Conservation (phyloP, 2,329 filamentous ascomycete species). For the Paraconiothyrium sp. region DNA sequence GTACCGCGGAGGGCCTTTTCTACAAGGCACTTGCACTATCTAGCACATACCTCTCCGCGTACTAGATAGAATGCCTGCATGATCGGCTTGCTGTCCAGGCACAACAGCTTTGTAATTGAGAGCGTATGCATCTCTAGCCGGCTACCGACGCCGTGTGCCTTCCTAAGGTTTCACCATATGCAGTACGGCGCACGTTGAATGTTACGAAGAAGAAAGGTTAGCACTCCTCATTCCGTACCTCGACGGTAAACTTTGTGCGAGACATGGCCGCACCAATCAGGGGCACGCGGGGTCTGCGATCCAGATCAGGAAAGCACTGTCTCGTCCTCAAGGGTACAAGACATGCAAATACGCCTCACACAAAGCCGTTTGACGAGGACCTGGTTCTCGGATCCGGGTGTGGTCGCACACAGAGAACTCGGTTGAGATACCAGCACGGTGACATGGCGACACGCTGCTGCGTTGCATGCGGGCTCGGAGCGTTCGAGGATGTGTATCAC, state of each 20-base stretch:
- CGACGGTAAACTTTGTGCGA: not conserved
- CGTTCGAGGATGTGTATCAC: constrained; percentile 14
- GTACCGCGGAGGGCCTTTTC: not conserved
- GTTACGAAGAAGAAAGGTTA: constrained; percentile 10
- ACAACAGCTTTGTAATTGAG: constrained; percentile 29
- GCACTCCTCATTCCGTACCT: constrained; percentile 2
- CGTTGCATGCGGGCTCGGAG: constrained; percentile 22
- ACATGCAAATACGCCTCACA: constrained; percentile 45
- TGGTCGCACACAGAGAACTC: constrained; percentile 38
- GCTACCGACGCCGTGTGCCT: constrained; percentile 31
- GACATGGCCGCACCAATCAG: constrained; percentile 16
- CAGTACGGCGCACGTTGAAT: constrained; percentile 23
- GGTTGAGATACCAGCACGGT: constrained; percentile 25
- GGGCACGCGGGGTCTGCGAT: constrained; percentile 24
- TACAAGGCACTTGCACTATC: not conserved
- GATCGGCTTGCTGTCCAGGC: constrained; percentile 3
- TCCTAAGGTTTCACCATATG: constrained; percentile 33
- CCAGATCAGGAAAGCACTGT: constrained; percentile 22
- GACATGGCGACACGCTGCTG: constrained; percentile 36
- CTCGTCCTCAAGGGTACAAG: constrained; percentile 27
- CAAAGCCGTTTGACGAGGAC: constrained; percentile 42
- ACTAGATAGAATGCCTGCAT: constrained; percentile 23
- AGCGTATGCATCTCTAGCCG: constrained; percentile 22
- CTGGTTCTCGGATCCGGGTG: constrained; percentile 45
- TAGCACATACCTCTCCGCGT: not conserved